Evolutionary conservation across 768 basidiomycete genomes (phyloP).

Genomic region (Leccinum uliginosum): DNA sequence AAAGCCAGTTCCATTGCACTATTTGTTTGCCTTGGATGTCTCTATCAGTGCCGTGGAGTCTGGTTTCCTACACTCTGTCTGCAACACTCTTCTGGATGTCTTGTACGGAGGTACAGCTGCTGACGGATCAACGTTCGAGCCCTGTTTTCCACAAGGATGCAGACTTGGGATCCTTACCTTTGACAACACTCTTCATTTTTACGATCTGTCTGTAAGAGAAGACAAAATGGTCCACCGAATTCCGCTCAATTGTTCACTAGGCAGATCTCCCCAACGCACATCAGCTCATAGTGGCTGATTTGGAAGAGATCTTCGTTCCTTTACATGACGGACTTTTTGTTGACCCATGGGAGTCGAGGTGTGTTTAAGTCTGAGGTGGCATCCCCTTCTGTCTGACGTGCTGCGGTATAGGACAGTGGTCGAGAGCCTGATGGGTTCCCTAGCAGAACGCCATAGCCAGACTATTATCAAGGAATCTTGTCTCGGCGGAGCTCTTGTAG

Average conservation of each 20-base stretch:
- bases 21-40: conserved; percentile 87
- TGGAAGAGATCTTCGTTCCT: conserved; percentile 92
- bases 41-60: conserved; percentile 61
- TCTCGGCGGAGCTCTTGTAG: conserved; percentile 73
- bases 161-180: conserved; percentile 80
- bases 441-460: conserved; percentile 60
- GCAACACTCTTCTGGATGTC: conserved; percentile 53
- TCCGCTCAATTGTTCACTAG: conserved; percentile 28
- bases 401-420: conserved; percentile 50
- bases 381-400: conserved; percentile 4
- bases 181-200: conserved; percentile 79
- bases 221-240: conserved; percentile 5
- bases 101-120: conserved; percentile 54
- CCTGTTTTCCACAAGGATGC: conserved; percentile 51
- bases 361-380: conserved; percentile 20
- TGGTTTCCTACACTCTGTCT: conserved; percentile 68
- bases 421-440: conserved; percentile 56
- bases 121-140: conserved; percentile 39
- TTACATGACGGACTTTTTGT: conserved; percentile 70
- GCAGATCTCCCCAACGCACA: conserved; percentile 45
- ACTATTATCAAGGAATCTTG: conserved; percentile 52
- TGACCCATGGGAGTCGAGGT: conserved; percentile 69
- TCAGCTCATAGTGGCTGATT: conserved; percentile 81
- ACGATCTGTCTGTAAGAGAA: conserved; percentile 74
- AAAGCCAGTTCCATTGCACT: conserved; percentile 61